Evolutionary conservation across 805 yeast species (phyloP), one percentile per base, ranked within the genome.

Genomic region (Candida ipomoeae): DNA sequence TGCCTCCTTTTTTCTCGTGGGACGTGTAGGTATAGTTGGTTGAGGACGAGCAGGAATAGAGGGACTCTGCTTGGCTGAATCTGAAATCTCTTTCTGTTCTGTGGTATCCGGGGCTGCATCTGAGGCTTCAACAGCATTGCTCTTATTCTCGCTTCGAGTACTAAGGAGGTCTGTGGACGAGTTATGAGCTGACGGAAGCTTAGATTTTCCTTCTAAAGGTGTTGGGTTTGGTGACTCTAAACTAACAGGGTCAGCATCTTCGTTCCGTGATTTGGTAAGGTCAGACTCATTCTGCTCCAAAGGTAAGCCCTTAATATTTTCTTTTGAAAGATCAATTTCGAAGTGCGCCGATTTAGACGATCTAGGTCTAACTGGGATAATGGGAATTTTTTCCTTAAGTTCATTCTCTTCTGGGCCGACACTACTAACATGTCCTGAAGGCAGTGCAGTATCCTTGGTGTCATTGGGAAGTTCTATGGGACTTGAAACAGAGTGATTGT

Each of bases 1-100:
- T 10, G 11, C 10, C 38, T 42, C 45, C 4, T 42, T 42, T n/a
- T 20, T 39, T 7, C 48, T 35, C 11, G 37, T 23, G 1, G 55
- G 55, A 23, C 55, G 41, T 33, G 38, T 39, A 5, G 55, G 55
- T 21, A 52, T 39, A 5, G 26, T 35, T 14, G 55, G 55, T 5
- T 47, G 50, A 5, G 48, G 21, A 32, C 44, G 36, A 20, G 21
- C 37, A 23, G 42, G 32, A 38, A 35, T n/a, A 6, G 6, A 5
- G 6, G 43, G 34, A 6, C 23, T 10, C 6, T 40, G 43, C 13
- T n/a, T 39, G 5, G 13, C 18, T 21, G 11, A 8, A 0, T 23
- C 32, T 10, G 18, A 23, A 15, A 14, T 34, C 34, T 15, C 21
- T 17, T 15, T 10, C 13, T n/a, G n/a, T 40, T 23, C 43, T 29